Base-by-base conservation (phyloP, 495 filamentous ascomycete species). In the Penicillium diatomitis region DNA sequence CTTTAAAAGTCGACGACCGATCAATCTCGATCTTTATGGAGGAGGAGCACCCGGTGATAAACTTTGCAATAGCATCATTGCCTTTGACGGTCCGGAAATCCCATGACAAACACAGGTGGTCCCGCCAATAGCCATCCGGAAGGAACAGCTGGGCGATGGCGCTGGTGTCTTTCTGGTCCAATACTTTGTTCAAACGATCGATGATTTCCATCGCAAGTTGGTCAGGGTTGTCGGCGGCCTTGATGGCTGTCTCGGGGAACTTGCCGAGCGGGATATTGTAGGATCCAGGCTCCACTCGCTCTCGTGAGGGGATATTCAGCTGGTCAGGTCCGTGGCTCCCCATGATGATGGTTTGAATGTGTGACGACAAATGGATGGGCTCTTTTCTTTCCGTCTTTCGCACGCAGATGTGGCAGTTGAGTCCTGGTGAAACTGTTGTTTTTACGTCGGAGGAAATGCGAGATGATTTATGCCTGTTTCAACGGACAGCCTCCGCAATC, bases 261-360 rank as follows among this genome's bases (percentile, higher is more conserved):
- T 54, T 47, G 4, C 66, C 69, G 2, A 65, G 41, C 3, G 70
- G 63, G 44, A 81, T 65, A 47, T 79, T 77, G 56, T 70, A 51
- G 4, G 82, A 85, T 32, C 83, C 83, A 2, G 80, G 75, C 52
- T 79, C 81, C 34, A 75, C 60, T 39, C 78, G 72, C 46, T 83
- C 70, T 55, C 71, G 68, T 20, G 81, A 80, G n/a, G 64, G 69
- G n/a, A 56, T 5, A 49, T 3, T 37, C 20, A 27, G 28, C 40
- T 49, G 40, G 12, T 41, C 38, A 20, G 20, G 20, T 20, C 20
- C 20, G 20, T 20, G 20, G 20, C 20, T 20, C 20, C 20, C 20
- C 20, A 20, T 20, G 20, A 20, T 20, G 20, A 20, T 20, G 20
- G 20, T 20, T 20, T 20, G 20, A 20, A 20, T 20, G 20, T 2